These are phyloP conservation scores for Globisporangium paroecandrum DNA, from an alignment of 352 stramenopile genomes.

Conservation along the genomic window DNA sequence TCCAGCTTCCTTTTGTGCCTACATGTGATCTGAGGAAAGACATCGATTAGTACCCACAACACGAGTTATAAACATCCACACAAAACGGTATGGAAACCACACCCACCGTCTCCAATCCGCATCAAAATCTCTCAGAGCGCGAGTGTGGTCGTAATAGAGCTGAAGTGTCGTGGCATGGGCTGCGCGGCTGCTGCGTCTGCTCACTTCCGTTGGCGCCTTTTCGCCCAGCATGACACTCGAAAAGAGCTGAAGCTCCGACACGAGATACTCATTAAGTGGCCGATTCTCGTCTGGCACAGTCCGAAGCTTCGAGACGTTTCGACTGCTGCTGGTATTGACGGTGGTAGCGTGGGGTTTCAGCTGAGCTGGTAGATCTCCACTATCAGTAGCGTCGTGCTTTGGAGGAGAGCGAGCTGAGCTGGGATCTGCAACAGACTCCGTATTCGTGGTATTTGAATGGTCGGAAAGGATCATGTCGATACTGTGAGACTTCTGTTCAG, in stretches of 20 bases:
- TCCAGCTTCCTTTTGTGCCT: not conserved
- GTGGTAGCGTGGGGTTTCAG: not conserved
- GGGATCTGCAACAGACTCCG: not conserved
- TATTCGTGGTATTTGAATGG: not conserved
- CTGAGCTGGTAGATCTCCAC: not conserved
- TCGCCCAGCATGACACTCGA: constrained; percentile 26
- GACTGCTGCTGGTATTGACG: not conserved
- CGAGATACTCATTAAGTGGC: constrained; percentile 47
- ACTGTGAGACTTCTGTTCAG: not conserved
- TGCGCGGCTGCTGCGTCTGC: constrained; percentile 19
- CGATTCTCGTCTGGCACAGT: constrained; percentile 30
- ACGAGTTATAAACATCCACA: constrained; percentile 4
- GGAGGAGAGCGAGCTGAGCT: not conserved
- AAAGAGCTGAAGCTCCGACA: constrained; percentile 49
- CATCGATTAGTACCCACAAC: constrained; percentile 10
- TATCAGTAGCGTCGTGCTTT: not conserved
- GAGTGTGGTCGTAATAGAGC: constrained; percentile 43
- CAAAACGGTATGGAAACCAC: not conserved
- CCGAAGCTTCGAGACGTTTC: not conserved
- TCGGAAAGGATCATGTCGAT: not conserved
- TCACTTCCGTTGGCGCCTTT: not conserved
- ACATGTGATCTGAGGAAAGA: constrained; percentile 3
- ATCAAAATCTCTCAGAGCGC: constrained; percentile 51
- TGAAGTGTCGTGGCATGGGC: constrained; percentile 39
- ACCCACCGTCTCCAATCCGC: constrained; percentile 46